Conservation (phyloP, 768 basidiomycete species). For the Leccinum obscurum region DNA sequence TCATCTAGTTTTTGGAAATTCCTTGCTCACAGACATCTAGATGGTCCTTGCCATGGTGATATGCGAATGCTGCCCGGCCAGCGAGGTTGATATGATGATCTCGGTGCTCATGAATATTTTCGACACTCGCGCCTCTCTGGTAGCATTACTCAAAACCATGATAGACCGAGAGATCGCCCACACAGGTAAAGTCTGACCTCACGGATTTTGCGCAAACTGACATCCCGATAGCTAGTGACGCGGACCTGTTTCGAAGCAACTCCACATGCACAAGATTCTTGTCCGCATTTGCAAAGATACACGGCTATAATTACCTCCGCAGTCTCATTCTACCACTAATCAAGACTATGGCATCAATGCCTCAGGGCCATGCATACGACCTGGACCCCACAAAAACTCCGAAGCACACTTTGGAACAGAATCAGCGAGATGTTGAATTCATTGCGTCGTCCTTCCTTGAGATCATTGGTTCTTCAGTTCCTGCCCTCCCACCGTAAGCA, state of each 20-base stretch:
- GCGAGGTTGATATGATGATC: constrained; percentile 82
- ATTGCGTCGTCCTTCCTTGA: constrained; percentile 76
- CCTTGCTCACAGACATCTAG: constrained; percentile 37
- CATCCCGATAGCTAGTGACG: constrained; percentile 62
- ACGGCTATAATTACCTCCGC: constrained; percentile 91
- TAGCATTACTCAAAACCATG: constrained; percentile 76
- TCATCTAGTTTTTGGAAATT: background rate
- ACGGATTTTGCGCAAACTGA: constrained; percentile 2
- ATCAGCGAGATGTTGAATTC: constrained; percentile 68
- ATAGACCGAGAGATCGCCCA: constrained; percentile 81
- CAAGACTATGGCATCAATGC: constrained; percentile 69
- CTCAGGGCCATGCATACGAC: constrained; percentile 73
- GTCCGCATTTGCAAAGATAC: constrained; percentile 83
- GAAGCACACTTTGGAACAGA: constrained; percentile 63
- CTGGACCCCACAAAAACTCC: constrained; percentile 66
- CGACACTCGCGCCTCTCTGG: constrained; percentile 70
- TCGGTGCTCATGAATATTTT: constrained; percentile 85
- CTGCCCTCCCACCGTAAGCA: constrained; percentile 72
- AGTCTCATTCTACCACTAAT: constrained; percentile 76
- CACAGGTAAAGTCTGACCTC: constrained; percentile 52
- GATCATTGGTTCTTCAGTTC: constrained; percentile 69
- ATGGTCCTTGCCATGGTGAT: constrained; percentile 81
- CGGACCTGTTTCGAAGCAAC: constrained; percentile 84
- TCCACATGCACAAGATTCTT: constrained; percentile 85
- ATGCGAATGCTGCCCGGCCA: constrained; percentile 79